phyloP scores from a whole-genome alignment of 148 eudicot species.

The Amaranthus palmeri region DNA sequence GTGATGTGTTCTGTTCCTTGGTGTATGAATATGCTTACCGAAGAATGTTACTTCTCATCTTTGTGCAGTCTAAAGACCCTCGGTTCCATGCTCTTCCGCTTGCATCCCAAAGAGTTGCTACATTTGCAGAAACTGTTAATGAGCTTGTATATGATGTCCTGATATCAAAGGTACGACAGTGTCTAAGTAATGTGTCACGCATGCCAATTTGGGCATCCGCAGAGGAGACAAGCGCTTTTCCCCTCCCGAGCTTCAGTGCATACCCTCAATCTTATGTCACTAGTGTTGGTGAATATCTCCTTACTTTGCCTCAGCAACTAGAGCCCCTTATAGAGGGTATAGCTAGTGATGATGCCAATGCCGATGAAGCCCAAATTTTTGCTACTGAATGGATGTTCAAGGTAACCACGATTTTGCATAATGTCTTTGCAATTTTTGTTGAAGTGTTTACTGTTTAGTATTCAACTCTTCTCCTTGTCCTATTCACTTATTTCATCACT shows the following conservation, averaged over 20 bases:
- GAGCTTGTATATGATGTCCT: slow-evolving; percentile 96
- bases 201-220: slow-evolving; percentile 81
- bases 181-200: slow-evolving; percentile 68
- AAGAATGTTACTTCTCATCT: neutral
- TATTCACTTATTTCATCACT: neutral
- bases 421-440: neutral
- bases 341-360: slow-evolving; percentile 64
- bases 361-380: slow-evolving; percentile 80
- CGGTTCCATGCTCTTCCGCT: slow-evolving; percentile 92
- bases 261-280: slow-evolving; percentile 86
- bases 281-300: slow-evolving; percentile 93
- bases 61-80: slow-evolving; percentile 89
- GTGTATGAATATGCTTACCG: slow-evolving; percentile 8
- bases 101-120: slow-evolving; percentile 83
- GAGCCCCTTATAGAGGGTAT: slow-evolving; percentile 96
- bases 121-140: slow-evolving; percentile 82
- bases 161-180: slow-evolving; percentile 81
- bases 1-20: neutral
- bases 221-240: slow-evolving; percentile 67
- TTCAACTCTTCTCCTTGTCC: neutral
- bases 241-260: slow-evolving; percentile 89
- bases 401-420: slow-evolving; percentile 34
- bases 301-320: slow-evolving; percentile 89
- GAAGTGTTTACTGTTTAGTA: neutral
- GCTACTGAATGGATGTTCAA: slow-evolving; percentile 88